Evolutionary conservation across 371 early-diverging fungal genomes (phyloP).

Genomic region (Mucor saturninus): DNA sequence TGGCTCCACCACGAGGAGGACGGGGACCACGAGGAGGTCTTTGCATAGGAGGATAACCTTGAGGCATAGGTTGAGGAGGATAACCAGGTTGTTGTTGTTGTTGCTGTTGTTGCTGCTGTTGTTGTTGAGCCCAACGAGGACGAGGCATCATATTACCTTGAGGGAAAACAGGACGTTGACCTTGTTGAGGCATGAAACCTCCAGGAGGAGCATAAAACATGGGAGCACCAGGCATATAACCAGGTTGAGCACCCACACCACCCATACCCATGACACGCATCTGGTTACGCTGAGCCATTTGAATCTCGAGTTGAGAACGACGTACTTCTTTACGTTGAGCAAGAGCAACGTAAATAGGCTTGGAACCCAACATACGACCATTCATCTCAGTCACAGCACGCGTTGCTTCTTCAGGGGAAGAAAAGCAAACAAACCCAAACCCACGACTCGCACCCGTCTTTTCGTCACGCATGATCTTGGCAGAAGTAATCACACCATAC

Average conservation of each 20-base stretch:
- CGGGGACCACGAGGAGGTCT: conserved; percentile 38
- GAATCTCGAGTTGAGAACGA: conserved; percentile 79
- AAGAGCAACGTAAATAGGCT: conserved; percentile 92
- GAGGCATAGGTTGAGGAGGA: conserved; percentile 22
- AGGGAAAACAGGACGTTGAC: conserved; percentile 52
- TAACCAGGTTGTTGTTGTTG: conserved; percentile 40
- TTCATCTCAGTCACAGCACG: conserved; percentile 83
- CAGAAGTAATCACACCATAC: conserved; percentile 87
- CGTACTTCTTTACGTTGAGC: conserved; percentile 92
- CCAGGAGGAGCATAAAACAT: conserved; percentile 61
- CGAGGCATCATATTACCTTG: conserved; percentile 55
- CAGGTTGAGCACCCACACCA: conserved; percentile 30
- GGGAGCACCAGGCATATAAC: conserved; percentile 43
- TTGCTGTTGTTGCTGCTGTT: conserved; percentile 50
- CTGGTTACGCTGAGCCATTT: conserved; percentile 80
- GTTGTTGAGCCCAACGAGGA: conserved; percentile 64
- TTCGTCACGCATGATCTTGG: conserved; percentile 91
- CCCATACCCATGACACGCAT: conserved; percentile 44
- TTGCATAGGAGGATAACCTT: conserved; percentile 24
- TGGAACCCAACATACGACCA: conserved; percentile 77
- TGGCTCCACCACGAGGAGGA: conserved; percentile 31
- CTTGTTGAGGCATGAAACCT: conserved; percentile 69
- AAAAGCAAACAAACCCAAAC: conserved; percentile 81
- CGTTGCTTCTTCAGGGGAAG: conserved; percentile 77
- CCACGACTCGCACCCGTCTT: conserved; percentile 64